Percentiles rank a stretch among this genome's conserved stretches.
Conservation (phyloP, 2,329 filamentous ascomycete species). For the Aspergillus transmontanensis region DNA sequence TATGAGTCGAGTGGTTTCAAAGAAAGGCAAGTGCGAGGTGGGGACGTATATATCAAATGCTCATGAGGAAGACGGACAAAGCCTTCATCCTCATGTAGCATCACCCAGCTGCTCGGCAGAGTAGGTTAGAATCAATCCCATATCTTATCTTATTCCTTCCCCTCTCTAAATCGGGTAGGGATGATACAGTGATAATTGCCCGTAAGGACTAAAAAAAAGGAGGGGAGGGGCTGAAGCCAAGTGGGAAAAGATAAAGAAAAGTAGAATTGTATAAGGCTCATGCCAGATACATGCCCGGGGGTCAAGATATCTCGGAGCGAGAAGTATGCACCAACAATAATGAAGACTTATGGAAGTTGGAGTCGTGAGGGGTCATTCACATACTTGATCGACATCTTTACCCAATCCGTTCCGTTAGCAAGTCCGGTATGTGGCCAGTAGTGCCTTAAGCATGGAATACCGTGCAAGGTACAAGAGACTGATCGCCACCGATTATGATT, state of each 20-base stretch:
- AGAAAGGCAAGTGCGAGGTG: conserved; percentile 75
- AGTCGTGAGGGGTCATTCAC: conserved; percentile 22
- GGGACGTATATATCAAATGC: conserved; percentile 76
- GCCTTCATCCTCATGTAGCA: conserved; percentile 72
- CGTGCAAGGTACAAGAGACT: neutral
- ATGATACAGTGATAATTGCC: neutral
- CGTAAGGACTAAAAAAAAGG: neutral
- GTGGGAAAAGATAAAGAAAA: neutral
- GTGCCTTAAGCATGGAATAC: neutral
- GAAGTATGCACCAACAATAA: neutral
- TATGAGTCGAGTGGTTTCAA: conserved; percentile 71
- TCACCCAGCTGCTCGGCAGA: conserved; percentile 72
- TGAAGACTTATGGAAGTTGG: neutral
- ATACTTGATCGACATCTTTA: conserved; percentile 46
- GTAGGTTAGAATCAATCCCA: neutral
- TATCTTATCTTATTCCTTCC: neutral
- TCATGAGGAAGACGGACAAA: conserved; percentile 87
- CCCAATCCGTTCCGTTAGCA: neutral
- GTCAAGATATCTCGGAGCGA: neutral
- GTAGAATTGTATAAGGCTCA: neutral
- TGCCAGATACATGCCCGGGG: neutral
- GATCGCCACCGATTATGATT: neutral
- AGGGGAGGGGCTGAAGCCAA: neutral
- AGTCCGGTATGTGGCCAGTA: neutral
- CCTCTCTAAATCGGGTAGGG: neutral